These are phyloP conservation scores for Zymoseptoria pseudotritici DNA, from an alignment of 2,329 filamentous ascomycete species.

Conservation along the genomic window DNA sequence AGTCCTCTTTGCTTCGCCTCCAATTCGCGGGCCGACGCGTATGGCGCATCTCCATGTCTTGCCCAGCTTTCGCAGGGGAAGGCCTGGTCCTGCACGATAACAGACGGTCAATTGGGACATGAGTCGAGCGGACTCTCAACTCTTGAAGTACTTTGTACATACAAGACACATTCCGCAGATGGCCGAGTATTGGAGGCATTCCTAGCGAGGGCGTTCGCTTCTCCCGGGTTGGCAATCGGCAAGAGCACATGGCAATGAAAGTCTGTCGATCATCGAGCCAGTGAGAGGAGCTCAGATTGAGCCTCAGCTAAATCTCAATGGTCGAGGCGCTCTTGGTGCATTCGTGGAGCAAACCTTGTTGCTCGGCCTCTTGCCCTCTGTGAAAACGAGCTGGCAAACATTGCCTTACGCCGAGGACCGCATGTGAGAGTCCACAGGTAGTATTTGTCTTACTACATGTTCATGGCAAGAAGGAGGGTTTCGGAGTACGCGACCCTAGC, in stretches of 20 bases:
- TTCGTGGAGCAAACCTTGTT: not conserved
- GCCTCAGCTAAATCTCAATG: not conserved
- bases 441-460: not conserved
- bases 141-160: not conserved
- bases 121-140: not conserved
- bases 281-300: not conserved
- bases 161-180: not conserved
- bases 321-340: not conserved
- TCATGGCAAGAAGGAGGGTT: not conserved
- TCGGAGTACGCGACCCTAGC: not conserved
- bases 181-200: not conserved
- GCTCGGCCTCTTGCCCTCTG: not conserved
- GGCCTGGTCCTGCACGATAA: not conserved
- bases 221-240: not conserved
- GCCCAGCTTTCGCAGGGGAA: not conserved
- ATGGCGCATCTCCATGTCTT: not conserved
- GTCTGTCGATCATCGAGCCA: not conserved
- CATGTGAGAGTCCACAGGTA: not conserved
- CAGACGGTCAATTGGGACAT: not conserved
- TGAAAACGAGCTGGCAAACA: not conserved
- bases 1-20: no score
- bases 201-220: not conserved
- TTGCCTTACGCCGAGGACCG: not conserved
- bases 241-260: not conserved
- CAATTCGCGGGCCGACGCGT: no score